Conservation (phyloP, 2,329 filamentous ascomycete genomes). For the Stachybotrys echinatus region DNA sequence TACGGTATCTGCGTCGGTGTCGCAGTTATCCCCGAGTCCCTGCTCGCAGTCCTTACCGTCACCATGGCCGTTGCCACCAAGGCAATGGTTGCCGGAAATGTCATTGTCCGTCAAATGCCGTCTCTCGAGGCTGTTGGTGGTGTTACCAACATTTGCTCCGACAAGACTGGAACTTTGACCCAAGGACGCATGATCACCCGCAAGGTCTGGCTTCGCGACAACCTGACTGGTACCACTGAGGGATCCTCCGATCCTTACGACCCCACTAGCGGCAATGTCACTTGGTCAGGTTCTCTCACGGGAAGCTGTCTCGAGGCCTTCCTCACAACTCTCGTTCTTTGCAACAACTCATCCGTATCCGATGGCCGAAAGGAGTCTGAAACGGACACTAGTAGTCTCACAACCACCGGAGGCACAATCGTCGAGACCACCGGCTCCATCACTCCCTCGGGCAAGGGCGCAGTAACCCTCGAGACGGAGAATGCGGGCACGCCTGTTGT, state of each 20-base stretch:
- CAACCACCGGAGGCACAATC: slow-evolving; percentile 32
- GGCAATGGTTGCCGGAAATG: slow-evolving; percentile 58
- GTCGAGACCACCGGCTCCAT: neutral
- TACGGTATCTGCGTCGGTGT: slow-evolving; percentile 58
- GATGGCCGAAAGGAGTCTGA: slow-evolving; percentile 41
- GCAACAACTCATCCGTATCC: slow-evolving; percentile 52
- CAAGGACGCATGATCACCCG: slow-evolving; percentile 62
- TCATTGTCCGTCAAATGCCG: slow-evolving; percentile 60
- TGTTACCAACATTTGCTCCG: slow-evolving; percentile 66
- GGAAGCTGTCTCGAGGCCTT: slow-evolving; percentile 39
- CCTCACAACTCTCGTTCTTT: slow-evolving; percentile 51
- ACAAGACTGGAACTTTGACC: slow-evolving; percentile 65
- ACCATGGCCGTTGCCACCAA: slow-evolving; percentile 65
- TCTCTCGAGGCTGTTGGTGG: slow-evolving; percentile 63
- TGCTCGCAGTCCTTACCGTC: slow-evolving; percentile 66
- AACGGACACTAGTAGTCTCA: slow-evolving; percentile 41
- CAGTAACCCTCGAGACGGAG: neutral
- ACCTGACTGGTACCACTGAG: slow-evolving; percentile 47
- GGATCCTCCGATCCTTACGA: slow-evolving; percentile 55
- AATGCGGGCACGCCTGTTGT: neutral
- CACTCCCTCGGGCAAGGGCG: neutral
- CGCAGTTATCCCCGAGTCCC: slow-evolving; percentile 59
- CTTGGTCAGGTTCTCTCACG: slow-evolving; percentile 34
- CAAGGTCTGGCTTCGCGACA: slow-evolving; percentile 55
- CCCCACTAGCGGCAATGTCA: slow-evolving; percentile 50